Conservation (phyloP, 306 rosid species). For the Rubus parviflorus region DNA sequence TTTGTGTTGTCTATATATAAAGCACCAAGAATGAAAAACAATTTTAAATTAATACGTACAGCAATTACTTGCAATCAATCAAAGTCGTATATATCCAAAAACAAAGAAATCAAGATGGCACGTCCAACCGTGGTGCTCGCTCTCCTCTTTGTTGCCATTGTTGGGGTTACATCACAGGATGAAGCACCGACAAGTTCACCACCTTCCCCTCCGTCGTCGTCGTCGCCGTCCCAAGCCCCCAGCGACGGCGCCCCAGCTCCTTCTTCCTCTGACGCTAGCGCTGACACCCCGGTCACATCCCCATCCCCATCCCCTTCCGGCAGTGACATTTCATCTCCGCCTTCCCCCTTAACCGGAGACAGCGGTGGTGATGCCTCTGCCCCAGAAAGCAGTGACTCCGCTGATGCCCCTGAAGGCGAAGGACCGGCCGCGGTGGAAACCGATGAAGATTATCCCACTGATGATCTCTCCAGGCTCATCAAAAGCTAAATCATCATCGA, state of each 20-base stretch:
- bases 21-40: neutral
- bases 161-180: constrained; percentile 29
- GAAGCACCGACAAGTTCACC: constrained; percentile 5
- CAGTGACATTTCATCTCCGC: constrained; percentile 6
- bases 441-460: constrained; percentile 20
- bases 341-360: neutral
- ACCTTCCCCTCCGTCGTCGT: constrained; percentile 32
- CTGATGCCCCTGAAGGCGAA: neutral
- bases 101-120: constrained; percentile 36
- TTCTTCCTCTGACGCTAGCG: neutral
- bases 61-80: neutral
- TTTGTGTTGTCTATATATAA: neutral
- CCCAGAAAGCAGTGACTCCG: neutral
- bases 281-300: constrained; percentile 17
- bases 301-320: constrained; percentile 8
- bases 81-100: neutral
- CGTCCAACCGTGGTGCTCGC: constrained; percentile 37
- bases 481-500: constrained; percentile 1
- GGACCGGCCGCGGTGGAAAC: neutral
- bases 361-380: neutral
- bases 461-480: constrained; percentile 23
- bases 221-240: constrained; percentile 8
- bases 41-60: neutral
- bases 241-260: neutral
- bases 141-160: constrained; percentile 42